Percentiles rank a stretch among this genome's conserved stretches.
phyloP scores from a whole-genome alignment of 2,329 filamentous ascomycete species.

The Fusarium anguioides region DNA sequence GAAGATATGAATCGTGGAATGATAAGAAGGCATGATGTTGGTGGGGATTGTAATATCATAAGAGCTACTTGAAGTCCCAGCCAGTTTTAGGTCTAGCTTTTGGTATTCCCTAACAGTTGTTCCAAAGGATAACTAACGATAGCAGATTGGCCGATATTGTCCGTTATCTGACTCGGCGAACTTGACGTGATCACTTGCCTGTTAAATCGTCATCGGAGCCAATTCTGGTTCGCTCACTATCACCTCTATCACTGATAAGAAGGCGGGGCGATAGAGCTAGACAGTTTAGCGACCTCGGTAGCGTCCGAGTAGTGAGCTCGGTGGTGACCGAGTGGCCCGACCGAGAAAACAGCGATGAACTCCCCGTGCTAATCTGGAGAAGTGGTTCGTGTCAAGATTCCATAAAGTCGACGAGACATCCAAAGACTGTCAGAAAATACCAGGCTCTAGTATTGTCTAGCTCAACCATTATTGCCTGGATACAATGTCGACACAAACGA shows the following conservation, averaged over 20 bases:
- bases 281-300: neutral
- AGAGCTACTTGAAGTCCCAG: no score
- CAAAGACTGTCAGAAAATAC: accelerated
- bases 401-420: neutral
- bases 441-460: no score
- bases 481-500: neutral
- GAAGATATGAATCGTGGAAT: no score
- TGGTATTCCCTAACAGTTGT: no score
- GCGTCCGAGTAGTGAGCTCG: neutral
- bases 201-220: neutral
- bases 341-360: neutral
- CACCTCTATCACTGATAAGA: neutral
- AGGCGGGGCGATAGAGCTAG: neutral
- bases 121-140: no score
- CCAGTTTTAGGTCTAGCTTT: no score
- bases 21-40: no score
- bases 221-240: neutral
- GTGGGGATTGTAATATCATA: no score
- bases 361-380: slow-evolving; percentile 11
- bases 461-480: no score
- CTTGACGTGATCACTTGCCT: slow-evolving; percentile 25
- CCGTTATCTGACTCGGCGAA: neutral
- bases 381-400: neutral
- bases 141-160: neutral
- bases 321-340: neutral